Conservation (phyloP, 192 early-diverging fungal species). For the Mortierella antarctica region DNA sequence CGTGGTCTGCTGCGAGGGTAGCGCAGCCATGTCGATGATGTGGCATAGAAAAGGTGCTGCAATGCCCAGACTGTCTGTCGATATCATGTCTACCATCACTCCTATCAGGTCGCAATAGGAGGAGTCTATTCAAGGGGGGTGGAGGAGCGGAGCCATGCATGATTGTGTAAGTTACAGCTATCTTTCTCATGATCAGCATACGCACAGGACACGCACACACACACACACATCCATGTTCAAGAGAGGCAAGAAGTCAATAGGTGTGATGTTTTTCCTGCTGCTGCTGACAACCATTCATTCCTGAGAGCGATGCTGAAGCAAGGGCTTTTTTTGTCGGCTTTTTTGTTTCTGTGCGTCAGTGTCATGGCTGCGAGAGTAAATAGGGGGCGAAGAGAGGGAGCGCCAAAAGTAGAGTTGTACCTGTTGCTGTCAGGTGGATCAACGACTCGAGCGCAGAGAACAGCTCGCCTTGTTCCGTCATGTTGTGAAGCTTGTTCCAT, state of each 20-base stretch:
- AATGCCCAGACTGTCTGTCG: conserved; percentile 55
- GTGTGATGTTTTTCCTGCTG: too few species aligned
- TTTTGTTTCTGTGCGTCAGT: too few species aligned
- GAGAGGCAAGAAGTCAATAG: too few species aligned
- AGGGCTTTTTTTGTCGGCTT: too few species aligned
- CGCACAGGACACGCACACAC: too few species aligned
- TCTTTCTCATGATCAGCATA: not conserved
- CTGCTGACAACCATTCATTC: too few species aligned
- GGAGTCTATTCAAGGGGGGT: conserved; percentile 41
- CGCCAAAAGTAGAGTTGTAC: conserved; percentile 5
- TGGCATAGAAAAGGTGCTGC: conserved; percentile 63
- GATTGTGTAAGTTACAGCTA: conserved; percentile 9
- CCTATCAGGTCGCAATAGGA: conserved; percentile 57
- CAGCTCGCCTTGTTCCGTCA: conserved; percentile 58
- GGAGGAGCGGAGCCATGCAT: not conserved
- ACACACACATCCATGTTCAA: too few species aligned
- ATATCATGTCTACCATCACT: conserved; percentile 57
- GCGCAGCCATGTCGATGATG: conserved; percentile 66
- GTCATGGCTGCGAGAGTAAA: not conserved
- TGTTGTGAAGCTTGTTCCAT: conserved; percentile 59
- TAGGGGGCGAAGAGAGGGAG: not conserved
- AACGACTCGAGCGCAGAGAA: conserved; percentile 57
- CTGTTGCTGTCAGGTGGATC: conserved; percentile 51
- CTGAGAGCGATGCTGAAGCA: too few species aligned
- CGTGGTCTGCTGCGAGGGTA: conserved; percentile 65